Percentiles rank a stretch among this genome's conserved stretches.
phyloP scores from a whole-genome alignment of 768 basidiomycete species.

The Boletus rufocinnamomeus region DNA sequence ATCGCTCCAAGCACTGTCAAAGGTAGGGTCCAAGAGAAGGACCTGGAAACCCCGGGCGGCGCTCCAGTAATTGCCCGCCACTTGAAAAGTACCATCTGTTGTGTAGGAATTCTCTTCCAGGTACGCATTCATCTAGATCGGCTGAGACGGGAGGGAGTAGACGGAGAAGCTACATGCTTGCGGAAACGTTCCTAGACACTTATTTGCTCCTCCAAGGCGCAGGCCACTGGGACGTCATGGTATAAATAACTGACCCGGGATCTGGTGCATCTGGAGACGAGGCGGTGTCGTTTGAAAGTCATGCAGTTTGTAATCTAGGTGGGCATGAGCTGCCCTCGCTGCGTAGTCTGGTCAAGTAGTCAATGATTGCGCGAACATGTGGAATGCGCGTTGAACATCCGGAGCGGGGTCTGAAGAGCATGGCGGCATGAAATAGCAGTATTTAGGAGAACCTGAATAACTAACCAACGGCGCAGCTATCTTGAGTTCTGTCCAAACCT shows the following conservation, averaged over 20 bases:
- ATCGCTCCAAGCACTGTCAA: constrained; percentile 35
- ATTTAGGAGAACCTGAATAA: constrained; percentile 17
- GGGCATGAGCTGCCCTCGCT: constrained; percentile 28
- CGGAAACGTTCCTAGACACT: constrained; percentile 5
- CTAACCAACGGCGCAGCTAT: constrained; percentile 16
- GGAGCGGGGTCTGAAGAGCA: constrained; percentile 30
- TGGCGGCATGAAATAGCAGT: constrained; percentile 23
- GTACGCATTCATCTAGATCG: constrained; percentile 3
- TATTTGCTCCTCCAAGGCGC: constrained; percentile 3
- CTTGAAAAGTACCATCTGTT: constrained; percentile 11
- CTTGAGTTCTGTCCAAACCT: constrained; percentile 3
- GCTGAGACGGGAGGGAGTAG: neutral
- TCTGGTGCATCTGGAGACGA: constrained; percentile 14
- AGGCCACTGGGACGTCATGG: constrained; percentile 7
- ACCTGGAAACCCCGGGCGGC: constrained; percentile 26
- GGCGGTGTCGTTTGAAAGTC: constrained; percentile 21
- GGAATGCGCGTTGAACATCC: constrained; percentile 35
- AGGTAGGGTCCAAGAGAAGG: constrained; percentile 25
- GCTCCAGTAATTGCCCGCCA: constrained; percentile 17
- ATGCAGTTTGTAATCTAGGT: constrained; percentile 25
- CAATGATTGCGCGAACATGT: constrained; percentile 35
- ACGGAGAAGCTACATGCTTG: constrained; percentile 4
- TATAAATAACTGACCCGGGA: constrained; percentile 9
- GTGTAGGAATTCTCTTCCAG: neutral
- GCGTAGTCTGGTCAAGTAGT: constrained; percentile 29